Evolutionary conservation across 352 stramenopile genomes (phyloP).

Genomic region (Pseudoperonospora humuli): DNA sequence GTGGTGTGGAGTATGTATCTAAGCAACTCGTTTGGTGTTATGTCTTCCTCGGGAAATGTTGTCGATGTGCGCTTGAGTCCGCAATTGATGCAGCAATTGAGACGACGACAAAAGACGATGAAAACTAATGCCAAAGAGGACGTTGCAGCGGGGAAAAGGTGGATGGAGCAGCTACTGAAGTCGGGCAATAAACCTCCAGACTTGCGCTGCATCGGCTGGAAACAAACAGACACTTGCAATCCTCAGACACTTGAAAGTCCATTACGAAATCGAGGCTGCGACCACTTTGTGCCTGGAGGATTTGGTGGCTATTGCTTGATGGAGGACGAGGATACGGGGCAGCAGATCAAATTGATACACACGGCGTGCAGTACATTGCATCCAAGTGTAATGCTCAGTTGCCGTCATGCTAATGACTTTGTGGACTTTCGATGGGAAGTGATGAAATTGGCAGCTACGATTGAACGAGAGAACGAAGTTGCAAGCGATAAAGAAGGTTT

Average conservation of each 20-base stretch:
- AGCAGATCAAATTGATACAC: constrained; percentile 33
- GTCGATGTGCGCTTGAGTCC: no score
- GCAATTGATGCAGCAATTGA: constrained; percentile 7
- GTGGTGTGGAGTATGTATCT: constrained; percentile 19
- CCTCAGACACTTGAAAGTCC: constrained; percentile 14
- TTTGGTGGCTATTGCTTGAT: constrained; percentile 46
- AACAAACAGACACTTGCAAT: constrained; percentile 38
- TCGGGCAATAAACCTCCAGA: constrained; percentile 10
- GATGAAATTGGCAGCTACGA: constrained; percentile 3
- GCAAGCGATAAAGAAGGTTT: neutral
- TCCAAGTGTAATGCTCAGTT: constrained; percentile 33
- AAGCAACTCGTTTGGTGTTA: constrained; percentile 4
- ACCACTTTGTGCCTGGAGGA: constrained; percentile 29
- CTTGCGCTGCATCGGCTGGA: constrained; percentile 41
- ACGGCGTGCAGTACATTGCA: constrained; percentile 28
- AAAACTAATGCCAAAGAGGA: neutral
- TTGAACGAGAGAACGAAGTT: constrained; percentile 11
- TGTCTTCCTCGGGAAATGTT: constrained; percentile 3
- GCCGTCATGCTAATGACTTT: constrained; percentile 38
- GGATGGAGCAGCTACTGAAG: constrained; percentile 10
- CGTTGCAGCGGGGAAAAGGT: neutral
- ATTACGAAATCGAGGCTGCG: constrained; percentile 33
- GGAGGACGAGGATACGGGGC: constrained; percentile 23
- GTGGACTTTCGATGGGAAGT: constrained; percentile 28
- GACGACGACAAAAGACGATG: constrained; percentile 10